Conservation (phyloP, 148 eudicot genomes). For the Cornus suecica region DNA sequence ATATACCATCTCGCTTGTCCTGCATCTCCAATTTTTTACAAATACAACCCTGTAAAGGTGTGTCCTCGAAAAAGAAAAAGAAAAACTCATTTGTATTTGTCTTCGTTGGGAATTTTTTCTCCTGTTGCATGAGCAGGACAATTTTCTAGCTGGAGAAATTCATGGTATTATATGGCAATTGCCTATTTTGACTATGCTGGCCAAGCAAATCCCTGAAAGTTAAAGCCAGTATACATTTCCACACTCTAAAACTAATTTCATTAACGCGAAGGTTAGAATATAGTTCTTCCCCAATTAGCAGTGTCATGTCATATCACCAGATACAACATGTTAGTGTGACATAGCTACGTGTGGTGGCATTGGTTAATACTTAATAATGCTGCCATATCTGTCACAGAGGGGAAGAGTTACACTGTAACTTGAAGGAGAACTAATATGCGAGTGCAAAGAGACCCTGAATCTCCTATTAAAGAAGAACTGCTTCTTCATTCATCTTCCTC, state of each 20-base stretch:
- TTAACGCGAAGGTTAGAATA: background rate
- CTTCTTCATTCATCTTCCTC: slow-evolving; percentile 7
- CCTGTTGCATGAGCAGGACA: slow-evolving; percentile 1
- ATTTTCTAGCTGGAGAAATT: background rate
- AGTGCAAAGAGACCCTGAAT: too few relatives aligned
- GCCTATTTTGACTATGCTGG: too few relatives aligned
- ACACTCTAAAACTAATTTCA: too few relatives aligned
- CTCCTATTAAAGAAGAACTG: too few relatives aligned
- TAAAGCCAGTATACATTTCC: too few relatives aligned
- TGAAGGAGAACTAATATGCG: too few relatives aligned
- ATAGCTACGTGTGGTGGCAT: background rate
- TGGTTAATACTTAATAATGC: background rate
- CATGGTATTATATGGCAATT: too few relatives aligned
- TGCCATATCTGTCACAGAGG: background rate
- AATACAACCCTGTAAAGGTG: slow-evolving; percentile 94
- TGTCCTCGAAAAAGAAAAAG: background rate
- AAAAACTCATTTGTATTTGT: background rate
- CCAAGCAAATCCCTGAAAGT: too few relatives aligned
- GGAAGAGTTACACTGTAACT: too few relatives aligned
- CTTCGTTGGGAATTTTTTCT: background rate
- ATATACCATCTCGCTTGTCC: slow-evolving; percentile 99
- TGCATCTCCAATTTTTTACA: slow-evolving; percentile 96
- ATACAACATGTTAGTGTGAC: background rate
- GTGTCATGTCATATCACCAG: background rate
- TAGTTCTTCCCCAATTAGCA: background rate